Percentiles rank a stretch among this genome's conserved stretches.
Evolutionary conservation across 371 early-diverging fungal species (phyloP).

Genomic region (Actinomucor elegans): DNA sequence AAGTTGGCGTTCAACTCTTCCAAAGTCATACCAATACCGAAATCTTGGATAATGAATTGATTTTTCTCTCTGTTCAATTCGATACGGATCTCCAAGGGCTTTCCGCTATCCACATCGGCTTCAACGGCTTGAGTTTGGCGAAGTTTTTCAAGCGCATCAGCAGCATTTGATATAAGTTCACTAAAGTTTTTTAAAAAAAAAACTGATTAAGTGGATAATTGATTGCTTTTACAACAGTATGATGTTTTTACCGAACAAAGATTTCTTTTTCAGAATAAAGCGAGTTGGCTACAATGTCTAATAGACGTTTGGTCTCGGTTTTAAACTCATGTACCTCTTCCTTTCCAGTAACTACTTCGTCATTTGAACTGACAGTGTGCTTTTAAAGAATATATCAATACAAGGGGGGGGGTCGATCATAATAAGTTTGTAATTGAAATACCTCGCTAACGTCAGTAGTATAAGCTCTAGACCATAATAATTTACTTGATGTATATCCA

Average conservation of each 20-base stretch:
- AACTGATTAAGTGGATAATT: neutral
- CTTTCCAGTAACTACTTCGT: conserved; percentile 40
- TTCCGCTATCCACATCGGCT: conserved; percentile 51
- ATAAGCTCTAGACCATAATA: conserved; percentile 4
- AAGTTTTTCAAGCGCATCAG: conserved; percentile 98
- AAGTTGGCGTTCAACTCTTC: conserved; percentile 88
- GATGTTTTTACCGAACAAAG: conserved; percentile 79
- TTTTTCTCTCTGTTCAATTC: conserved; percentile 70
- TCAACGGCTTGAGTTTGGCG: conserved; percentile 74
- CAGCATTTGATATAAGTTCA: conserved; percentile 96
- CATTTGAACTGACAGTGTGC: neutral
- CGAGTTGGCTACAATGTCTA: conserved; percentile 85
- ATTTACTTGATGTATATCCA: neutral
- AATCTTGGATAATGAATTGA: conserved; percentile 89
- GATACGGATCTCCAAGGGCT: conserved; percentile 82
- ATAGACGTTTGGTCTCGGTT: conserved; percentile 82
- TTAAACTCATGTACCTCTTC: conserved; percentile 69
- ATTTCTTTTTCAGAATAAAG: conserved; percentile 87
- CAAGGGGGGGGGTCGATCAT: too few species aligned
- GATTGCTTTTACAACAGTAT: neutral
- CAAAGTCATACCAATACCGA: conserved; percentile 98
- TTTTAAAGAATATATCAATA: neutral
- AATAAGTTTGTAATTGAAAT: too few species aligned
- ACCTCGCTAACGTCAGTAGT: conserved; percentile 10
- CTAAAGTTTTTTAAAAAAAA: conserved; percentile 54